Base-by-base conservation (phyloP, 805 yeast species). In the Kodamaea kakaduensis region DNA sequence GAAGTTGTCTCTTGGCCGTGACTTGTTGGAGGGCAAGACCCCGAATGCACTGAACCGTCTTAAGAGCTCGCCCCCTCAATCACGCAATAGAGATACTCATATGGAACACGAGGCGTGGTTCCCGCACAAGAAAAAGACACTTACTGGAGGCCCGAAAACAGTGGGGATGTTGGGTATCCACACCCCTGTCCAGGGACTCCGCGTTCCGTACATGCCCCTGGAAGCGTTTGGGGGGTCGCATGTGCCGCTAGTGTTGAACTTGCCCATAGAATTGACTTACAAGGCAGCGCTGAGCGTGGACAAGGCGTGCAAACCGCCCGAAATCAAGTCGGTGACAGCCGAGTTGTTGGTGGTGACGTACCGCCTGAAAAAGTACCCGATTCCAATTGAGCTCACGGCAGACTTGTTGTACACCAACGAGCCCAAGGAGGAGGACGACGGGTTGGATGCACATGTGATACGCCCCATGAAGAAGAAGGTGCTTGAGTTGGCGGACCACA, bases 381-480 rank as follows among this genome's bases (percentile, higher is more conserved):
- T 66, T 8, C 70, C 72, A 1, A 43, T 66, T 6, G 70, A 63
- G 41, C 37, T 66, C 14, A 54, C 56, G 29, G 63, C 56, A 39
- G 64, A 57, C 27, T 46, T 59, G 17, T 39, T 64, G 1, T 62
- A 55, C 43, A 46, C 47, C 21, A 59, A 54, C 28, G 33, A 27
- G 25, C 17, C 21, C 8, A 22, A 25, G 9, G 34, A 32, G 9
- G 41, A 37, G n/a, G 38, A 38, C 19, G 61, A 54, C 27, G 39
- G 40, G 20, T 32, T 56, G 6, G 59, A 52, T 23, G 41, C 43
- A 17, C 38, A 47, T 25, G 44, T 56, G 7, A 40, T 46, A 10
- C 40, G 43, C 10, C 58, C 54, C 12, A 53, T 56, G 40, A 41
- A 42, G 25, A 40, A 35, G 22, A 42, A 51, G 32, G 39, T 53